Base-by-base conservation (phyloP, 345 rosid species). In the Eucalyptus sp. region DNA sequence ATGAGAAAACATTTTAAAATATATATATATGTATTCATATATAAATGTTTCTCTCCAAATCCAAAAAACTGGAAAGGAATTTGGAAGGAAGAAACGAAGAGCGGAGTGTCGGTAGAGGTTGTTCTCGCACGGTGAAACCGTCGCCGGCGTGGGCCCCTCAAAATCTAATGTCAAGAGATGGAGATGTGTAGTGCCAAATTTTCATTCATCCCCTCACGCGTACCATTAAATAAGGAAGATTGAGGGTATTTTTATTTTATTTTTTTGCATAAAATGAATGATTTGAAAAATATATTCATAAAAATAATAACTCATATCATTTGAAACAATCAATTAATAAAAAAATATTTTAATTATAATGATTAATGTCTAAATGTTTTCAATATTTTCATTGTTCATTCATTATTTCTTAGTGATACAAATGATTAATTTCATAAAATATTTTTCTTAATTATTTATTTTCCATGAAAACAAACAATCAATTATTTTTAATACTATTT, bases 251-350 rank as follows among this genome's bases (percentile, higher is more conserved):
- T 20, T 52, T 18, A 17, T 17, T 52, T 52, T 16, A 17, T 41
- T 41, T 41, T 3, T 18, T 20, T 7, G 1, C 3, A 3, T 20
- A 60, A 60, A 27, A 60, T 60, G 15, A 62, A 62, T 13, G 0
- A 0, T 29, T 62, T 29, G 1, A 2, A 29, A 62, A 6, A 3
- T 29, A 6, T 15, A 1, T 31, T 66, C 0, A 0, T n/a, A 15
- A 31, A 66, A 7, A 31, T 66, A 31, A 15, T 8, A 14, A 16
- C 2, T 15, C 4, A 66, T 7, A 64, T 15, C 11, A 0, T 17
- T 66, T 66, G 3, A 15, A 66, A n/a, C 1, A 31, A 66, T 31
- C 15, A 31, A 4, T 13, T 1, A 64, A n/a, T 8, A 7, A 64
- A 29, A 29, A 64, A 13, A 29, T 29, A 64, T 64, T 13, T 60